These are phyloP conservation scores for Rhytidiadelphus loreus DNA, from an alignment of 225 moss, liverwort and hornwort genomes.

Conservation along the genomic window DNA sequence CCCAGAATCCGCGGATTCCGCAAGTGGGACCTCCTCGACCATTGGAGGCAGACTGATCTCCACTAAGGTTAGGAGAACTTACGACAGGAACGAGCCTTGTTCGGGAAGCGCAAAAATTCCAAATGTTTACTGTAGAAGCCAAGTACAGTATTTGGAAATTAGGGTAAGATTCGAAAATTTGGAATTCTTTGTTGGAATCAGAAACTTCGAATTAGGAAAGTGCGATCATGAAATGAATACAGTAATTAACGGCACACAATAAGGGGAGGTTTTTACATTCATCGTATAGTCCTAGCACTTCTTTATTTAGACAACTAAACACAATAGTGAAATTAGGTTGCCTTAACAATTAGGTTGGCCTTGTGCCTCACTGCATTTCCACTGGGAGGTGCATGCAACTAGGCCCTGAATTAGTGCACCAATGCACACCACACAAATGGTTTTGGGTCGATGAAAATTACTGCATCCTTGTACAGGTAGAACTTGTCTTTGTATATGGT, in stretches of 20 bases:
- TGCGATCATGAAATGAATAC: neutral
- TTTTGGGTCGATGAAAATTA: no score
- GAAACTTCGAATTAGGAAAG: neutral
- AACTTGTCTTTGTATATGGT: no score
- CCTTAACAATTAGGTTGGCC: no score
- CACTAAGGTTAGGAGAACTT: neutral
- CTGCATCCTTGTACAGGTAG: no score
- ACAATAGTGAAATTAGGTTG: no score
- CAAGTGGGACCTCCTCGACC: neutral
- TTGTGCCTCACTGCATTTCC: no score
- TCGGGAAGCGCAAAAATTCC: neutral
- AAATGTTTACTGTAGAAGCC: neutral
- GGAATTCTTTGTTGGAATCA: neutral
- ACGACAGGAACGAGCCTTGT: neutral
- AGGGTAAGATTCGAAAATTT: neutral
- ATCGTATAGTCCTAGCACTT: neutral
- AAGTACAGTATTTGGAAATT: no score
- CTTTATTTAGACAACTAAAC: neutral
- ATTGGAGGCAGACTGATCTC: neutral
- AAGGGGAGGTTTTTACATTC: neutral
- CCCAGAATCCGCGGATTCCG: neutral
- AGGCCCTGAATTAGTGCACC: no score
- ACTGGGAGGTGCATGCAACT: no score
- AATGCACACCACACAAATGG: no score
- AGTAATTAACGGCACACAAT: neutral